Conservation (phyloP, 805 yeast genomes). For the Lipomyces kockii region DNA sequence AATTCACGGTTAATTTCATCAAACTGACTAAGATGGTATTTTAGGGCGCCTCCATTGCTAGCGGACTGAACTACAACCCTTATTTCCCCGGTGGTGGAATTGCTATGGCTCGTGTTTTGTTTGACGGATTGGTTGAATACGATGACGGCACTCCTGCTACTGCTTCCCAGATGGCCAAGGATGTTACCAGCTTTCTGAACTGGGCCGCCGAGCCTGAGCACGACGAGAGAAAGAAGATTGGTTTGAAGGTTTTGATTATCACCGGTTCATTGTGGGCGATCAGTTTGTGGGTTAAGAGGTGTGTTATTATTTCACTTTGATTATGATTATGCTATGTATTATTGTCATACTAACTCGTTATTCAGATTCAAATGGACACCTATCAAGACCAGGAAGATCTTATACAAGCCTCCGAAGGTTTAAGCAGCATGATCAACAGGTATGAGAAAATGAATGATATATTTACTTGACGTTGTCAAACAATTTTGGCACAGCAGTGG, state of each 20-base stretch:
- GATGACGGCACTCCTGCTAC: conserved; percentile 99
- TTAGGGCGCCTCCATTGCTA: conserved; percentile 84
- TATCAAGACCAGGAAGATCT: conserved; percentile 91
- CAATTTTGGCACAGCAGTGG: neutral
- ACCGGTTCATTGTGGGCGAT: conserved; percentile 77
- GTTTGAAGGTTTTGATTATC: conserved; percentile 87
- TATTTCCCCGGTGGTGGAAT: conserved; percentile 99
- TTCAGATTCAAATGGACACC: conserved; percentile 89
- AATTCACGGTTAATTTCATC: neutral
- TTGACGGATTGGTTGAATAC: conserved; percentile 95
- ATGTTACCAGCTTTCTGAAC: conserved; percentile 91
- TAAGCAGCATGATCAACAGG: conserved; percentile 11
- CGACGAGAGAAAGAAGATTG: conserved; percentile 96
- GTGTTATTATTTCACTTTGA: neutral
- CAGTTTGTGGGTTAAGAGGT: conserved; percentile 86
- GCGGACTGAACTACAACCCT: conserved; percentile 97
- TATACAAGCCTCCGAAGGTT: conserved; percentile 84
- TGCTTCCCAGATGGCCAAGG: conserved; percentile 99
- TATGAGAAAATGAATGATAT: neutral
- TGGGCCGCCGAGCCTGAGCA: conserved; percentile 99
- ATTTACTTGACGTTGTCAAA: neutral
- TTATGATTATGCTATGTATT: neutral
- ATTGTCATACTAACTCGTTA: neutral
- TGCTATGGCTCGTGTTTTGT: conserved; percentile 98
- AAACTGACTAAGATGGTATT: neutral